Conservation (phyloP, 139 green algal species). For the Chlorella sorokiniana region DNA sequence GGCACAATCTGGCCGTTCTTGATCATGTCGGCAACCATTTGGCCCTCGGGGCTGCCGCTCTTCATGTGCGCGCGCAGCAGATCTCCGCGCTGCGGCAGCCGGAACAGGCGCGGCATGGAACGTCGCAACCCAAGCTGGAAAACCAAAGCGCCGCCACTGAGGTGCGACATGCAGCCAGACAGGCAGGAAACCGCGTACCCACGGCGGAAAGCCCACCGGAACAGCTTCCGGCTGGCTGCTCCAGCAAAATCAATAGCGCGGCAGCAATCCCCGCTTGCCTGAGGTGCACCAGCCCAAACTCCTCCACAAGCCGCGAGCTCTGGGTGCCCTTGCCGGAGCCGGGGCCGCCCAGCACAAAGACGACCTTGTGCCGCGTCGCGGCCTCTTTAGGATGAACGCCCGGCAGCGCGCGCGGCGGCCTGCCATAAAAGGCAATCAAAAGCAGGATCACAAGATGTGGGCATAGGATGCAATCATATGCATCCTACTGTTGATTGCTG, state of each 20-base stretch:
- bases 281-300: slow-evolving; percentile 87
- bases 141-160: no score
- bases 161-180: neutral
- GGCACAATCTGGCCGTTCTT: slow-evolving; percentile 93
- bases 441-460: no score
- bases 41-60: slow-evolving; percentile 80
- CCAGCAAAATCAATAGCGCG: neutral
- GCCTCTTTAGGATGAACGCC: neutral
- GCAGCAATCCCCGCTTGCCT: slow-evolving; percentile 20
- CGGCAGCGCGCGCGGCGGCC: neutral
- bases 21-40: slow-evolving; percentile 95
- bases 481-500: no score
- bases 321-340: slow-evolving; percentile 88
- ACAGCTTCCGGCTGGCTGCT: neutral
- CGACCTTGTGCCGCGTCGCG: slow-evolving; percentile 36
- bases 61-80: slow-evolving; percentile 91
- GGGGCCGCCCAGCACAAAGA: slow-evolving; percentile 82
- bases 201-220: no score
- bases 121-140: neutral
- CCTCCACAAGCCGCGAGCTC: slow-evolving; percentile 81
- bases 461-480: no score
- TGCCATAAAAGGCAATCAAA: neutral
- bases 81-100: slow-evolving; percentile 75
- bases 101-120: neutral
- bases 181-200: neutral